Conservation (phyloP, 768 basidiomycete species). For the Phaeotremella skinneri region DNA sequence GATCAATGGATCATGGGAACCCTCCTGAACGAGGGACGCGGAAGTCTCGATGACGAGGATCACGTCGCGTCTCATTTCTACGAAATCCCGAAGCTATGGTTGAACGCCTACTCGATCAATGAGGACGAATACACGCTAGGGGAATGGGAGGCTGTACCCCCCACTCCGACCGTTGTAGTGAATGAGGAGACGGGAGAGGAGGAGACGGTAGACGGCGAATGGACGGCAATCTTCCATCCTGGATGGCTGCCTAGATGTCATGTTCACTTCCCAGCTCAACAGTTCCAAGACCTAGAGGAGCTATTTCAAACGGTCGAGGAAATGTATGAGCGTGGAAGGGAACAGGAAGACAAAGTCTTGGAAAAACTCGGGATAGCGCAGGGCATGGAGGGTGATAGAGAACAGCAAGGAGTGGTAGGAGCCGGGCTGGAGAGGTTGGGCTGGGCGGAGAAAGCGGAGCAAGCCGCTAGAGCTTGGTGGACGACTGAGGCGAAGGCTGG, state of each 20-base stretch:
- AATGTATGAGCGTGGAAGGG: neutral
- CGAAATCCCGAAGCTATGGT: slow-evolving; percentile 19
- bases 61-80: slow-evolving; percentile 13
- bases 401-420: neutral
- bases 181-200: slow-evolving; percentile 7
- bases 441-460: neutral
- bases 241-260: slow-evolving; percentile 1
- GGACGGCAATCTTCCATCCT: slow-evolving; percentile 3
- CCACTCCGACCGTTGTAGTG: slow-evolving; percentile 5
- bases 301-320: neutral
- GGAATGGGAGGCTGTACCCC: neutral
- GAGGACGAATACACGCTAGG: slow-evolving; percentile 5
- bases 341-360: too few species aligned
- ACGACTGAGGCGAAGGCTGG: slow-evolving; percentile 10
- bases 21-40: neutral
- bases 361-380: too few species aligned
- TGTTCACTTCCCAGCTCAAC: slow-evolving; percentile 5
- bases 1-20: slow-evolving; percentile 6
- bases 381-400: too few species aligned
- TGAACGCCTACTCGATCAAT: slow-evolving; percentile 16
- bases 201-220: slow-evolving; percentile 4
- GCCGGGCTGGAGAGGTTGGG: slow-evolving; percentile 3
- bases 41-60: neutral
- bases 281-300: slow-evolving; percentile 2
- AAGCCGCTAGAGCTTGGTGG: neutral